A percentile compares a stretch with the other conserved stretches of the same genome.
phyloP scores from a whole-genome alignment of 768 basidiomycete genomes.

The Pisolithus albus region DNA sequence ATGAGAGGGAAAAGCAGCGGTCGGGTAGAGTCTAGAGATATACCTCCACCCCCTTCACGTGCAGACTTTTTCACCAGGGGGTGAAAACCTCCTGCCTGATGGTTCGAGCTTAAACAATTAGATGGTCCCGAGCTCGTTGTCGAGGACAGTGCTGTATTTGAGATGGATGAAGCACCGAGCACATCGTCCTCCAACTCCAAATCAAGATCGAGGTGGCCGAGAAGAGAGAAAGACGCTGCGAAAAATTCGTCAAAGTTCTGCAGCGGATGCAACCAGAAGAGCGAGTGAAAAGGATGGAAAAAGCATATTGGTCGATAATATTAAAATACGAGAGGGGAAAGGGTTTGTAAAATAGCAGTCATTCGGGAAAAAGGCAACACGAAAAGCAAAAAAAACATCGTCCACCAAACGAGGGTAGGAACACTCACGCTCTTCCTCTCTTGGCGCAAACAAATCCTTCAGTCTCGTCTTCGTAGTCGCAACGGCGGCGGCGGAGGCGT shows the following conservation, averaged over 20 bases:
- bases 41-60: too few species aligned
- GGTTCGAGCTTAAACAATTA: slow-evolving; percentile 2
- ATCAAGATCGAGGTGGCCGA: slow-evolving; percentile 68
- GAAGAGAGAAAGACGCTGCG: slow-evolving; percentile 65
- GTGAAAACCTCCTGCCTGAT: background rate
- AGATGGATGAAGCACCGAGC: slow-evolving; percentile 16
- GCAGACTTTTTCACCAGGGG: slow-evolving; percentile 10
- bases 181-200: slow-evolving; percentile 61
- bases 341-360: background rate
- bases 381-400: background rate
- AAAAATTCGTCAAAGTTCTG: background rate
- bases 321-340: too few species aligned
- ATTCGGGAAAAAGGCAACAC: background rate
- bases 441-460: slow-evolving; percentile 52
- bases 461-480: too few species aligned
- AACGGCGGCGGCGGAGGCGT: too few species aligned
- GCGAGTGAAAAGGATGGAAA: too few species aligned
- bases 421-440: slow-evolving; percentile 54
- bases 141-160: slow-evolving; percentile 12
- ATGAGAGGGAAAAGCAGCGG: slow-evolving; percentile 60
- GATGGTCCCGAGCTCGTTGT: slow-evolving; percentile 3
- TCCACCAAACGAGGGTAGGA: too few species aligned
- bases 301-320: too few species aligned
- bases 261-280: too few species aligned
- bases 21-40: slow-evolving; percentile 42